Evolutionary conservation across 2,329 filamentous ascomycete species (phyloP).

Genomic region (Beauveria scarabaeidicola): DNA sequence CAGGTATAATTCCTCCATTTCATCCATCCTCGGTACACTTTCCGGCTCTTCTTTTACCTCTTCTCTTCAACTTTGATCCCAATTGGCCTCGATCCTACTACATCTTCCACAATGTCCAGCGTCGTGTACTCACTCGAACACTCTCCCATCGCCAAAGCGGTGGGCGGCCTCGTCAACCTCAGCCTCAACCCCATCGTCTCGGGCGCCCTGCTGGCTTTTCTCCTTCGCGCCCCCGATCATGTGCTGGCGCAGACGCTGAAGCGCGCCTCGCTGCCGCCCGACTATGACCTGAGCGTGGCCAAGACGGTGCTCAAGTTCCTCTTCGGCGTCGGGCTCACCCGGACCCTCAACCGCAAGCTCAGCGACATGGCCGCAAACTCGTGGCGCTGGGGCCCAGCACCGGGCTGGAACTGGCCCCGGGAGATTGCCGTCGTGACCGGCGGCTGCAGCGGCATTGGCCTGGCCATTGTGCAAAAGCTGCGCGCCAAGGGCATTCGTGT

Average conservation of each 20-base stretch:
- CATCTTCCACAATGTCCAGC: neutral
- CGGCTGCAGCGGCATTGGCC: slow-evolving; percentile 62
- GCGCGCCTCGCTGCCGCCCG: slow-evolving; percentile 3
- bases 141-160: neutral
- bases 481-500: slow-evolving; percentile 52
- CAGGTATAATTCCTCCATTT: neutral
- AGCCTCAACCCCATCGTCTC: slow-evolving; percentile 5
- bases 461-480: slow-evolving; percentile 49
- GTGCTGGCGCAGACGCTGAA: neutral
- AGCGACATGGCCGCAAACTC: slow-evolving; percentile 13
- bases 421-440: slow-evolving; percentile 60
- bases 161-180: neutral
- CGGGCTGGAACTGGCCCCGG: slow-evolving; percentile 16
- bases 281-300: slow-evolving; percentile 2
- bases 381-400: slow-evolving; percentile 7
- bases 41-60: no score
- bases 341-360: slow-evolving; percentile 13
- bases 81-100: neutral
- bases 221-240: neutral
- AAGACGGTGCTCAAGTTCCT: slow-evolving; percentile 11
- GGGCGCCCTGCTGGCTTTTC: neutral
- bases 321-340: slow-evolving; percentile 9
- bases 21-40: neutral
- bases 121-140: slow-evolving; percentile 3
- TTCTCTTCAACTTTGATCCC: neutral